Evolutionary conservation across 352 stramenopile species (phyloP), one percentile per base, ranked within the genome.

Genomic region (Blastocystis sp.): DNA sequence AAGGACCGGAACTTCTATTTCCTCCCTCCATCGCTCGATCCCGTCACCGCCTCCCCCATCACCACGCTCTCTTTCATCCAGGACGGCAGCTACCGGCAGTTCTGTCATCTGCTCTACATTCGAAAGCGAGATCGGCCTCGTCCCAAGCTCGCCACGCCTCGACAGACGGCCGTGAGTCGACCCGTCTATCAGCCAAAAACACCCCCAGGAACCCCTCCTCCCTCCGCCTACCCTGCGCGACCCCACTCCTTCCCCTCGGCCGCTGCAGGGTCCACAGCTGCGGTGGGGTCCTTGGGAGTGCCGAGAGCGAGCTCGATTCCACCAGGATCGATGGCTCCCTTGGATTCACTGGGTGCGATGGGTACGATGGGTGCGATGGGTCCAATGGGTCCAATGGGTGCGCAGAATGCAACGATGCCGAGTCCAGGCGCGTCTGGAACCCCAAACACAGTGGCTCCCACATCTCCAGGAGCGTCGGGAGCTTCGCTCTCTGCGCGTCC

Each of bases 21-120:
- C 70, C 8, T 80, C 7, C 70, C 70, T 11, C 70, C 70, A 0
- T 41, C 70, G 26, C 54, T 80, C n/a, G 70, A 80, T 37, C 70
- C 70, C n/a, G 29, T 64, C 26, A 80, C 47, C 9, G 47, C 70
- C 3, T 62, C 39, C n/a, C 70, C 70, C 26, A 64, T 80, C 34
- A 15, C 70, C 26, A 80, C 70, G 47, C 47, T 80, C 6, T 80
- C 70, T 0, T 80, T 47, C 26, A 53, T 80, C 18, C 9, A 13
- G 29, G 70, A 80, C 23, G 70, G 70, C 8, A 66, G 43, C 54
- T 80, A 80, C 34, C 54, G 56, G 0, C 70, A 80, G 54, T 80
- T 80, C 70, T 80, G 70, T 26, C 70, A 80, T 41, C 29, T 80
- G 41, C 54, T 80, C 11, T 80, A 80, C 29, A 66, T 80, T 26